phyloP scores from a whole-genome alignment of 768 basidiomycete species.

The Holtermanniella nyarrowii region DNA sequence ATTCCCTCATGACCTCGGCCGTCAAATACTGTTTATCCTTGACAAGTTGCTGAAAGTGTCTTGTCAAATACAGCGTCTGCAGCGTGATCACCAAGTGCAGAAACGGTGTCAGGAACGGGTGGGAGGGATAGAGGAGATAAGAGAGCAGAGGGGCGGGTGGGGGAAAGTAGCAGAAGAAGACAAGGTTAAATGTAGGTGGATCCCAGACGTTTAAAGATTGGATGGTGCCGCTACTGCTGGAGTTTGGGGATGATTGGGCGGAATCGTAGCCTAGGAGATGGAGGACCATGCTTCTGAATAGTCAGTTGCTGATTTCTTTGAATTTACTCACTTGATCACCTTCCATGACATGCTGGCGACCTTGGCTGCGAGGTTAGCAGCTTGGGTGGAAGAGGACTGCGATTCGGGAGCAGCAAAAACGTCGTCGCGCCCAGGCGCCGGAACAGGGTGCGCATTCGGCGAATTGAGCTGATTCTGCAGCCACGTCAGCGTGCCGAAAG shows the following conservation, averaged over 20 bases:
- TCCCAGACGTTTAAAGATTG: constrained; percentile 37
- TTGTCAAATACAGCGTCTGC: constrained; percentile 27
- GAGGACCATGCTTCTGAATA: not conserved
- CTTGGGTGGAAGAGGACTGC: constrained; percentile 11
- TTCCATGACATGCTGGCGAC: not conserved
- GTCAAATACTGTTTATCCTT: constrained; percentile 34
- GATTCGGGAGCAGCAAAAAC: constrained; percentile 4
- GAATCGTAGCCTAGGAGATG: not conserved
- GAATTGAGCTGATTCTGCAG: constrained; percentile 22
- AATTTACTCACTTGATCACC: not conserved
- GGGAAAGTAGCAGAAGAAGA: constrained; percentile 38
- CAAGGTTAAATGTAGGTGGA: constrained; percentile 36
- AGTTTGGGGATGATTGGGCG: not conserved
- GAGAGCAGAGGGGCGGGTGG: constrained; percentile 27
- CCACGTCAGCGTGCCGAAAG: not conserved
- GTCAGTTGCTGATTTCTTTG: not conserved
- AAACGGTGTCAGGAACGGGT: constrained; percentile 26
- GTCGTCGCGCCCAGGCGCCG: constrained; percentile 10
- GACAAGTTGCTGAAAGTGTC: constrained; percentile 28
- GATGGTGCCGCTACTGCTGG: constrained; percentile 21
- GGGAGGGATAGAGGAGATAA: constrained; percentile 26
- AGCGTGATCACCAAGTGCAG: constrained; percentile 23
- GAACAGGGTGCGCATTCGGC: constrained; percentile 29
- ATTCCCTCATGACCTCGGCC: constrained; percentile 40
- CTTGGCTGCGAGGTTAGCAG: constrained; percentile 7